Conservation (phyloP, 257 asterid species). For the Ligustrum vulgare region DNA sequence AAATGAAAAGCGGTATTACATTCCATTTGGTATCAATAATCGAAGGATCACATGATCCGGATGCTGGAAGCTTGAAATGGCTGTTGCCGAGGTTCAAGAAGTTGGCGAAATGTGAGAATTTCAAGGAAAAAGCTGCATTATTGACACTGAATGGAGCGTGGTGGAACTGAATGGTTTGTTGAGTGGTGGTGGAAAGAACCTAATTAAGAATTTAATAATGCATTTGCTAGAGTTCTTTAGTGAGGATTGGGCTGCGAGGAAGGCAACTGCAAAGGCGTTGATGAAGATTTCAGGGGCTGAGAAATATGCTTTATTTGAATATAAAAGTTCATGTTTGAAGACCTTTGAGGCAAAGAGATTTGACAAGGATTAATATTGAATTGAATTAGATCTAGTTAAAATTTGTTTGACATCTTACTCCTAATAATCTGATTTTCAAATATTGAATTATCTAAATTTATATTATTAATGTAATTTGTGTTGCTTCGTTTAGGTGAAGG, state of each 20-base stretch:
- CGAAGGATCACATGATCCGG: constrained; percentile 56
- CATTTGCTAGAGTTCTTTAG: constrained; percentile 67
- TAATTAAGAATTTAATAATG: constrained; percentile 48
- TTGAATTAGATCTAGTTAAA: constrained; percentile 3
- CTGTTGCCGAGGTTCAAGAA: constrained; percentile 57
- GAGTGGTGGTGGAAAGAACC: constrained; percentile 36
- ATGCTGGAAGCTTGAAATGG: constrained; percentile 48
- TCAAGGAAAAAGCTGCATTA: constrained; percentile 71
- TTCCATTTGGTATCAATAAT: constrained; percentile 44
- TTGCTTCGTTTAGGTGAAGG: constrained; percentile 54
- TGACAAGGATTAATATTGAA: constrained; percentile 23
- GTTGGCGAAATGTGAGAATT: constrained; percentile 54
- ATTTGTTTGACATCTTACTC: not conserved
- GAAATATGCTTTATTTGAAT: constrained; percentile 50
- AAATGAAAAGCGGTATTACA: too few relatives aligned
- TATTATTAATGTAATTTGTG: constrained; percentile 20
- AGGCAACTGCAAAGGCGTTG: constrained; percentile 76
- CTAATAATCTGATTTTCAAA: constrained; percentile 3
- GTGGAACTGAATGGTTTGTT: constrained; percentile 52
- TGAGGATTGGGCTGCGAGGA: constrained; percentile 92
- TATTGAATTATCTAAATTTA: not conserved
- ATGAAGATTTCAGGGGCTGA: constrained; percentile 56
- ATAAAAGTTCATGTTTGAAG: constrained; percentile 62
- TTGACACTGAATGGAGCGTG: constrained; percentile 61
- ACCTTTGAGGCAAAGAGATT: constrained; percentile 77